Conservation (phyloP, 495 filamentous ascomycete species). For the Neurospora terricola region DNA sequence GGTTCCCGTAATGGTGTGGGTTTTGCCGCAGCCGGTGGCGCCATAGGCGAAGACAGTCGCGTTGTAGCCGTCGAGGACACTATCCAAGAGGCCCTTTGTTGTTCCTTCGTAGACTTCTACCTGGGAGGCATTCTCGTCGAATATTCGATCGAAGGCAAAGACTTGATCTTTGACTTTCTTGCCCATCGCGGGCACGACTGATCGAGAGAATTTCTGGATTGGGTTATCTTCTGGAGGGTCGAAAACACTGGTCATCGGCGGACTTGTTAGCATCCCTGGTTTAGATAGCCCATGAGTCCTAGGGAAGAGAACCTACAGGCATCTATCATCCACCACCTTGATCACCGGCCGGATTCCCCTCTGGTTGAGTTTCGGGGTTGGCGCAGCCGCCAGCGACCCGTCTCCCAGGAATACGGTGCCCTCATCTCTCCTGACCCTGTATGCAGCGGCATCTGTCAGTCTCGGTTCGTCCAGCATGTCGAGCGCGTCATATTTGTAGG, state of each 20-base stretch:
- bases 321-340: slow-evolving; percentile 92
- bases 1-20: slow-evolving; percentile 84
- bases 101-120: slow-evolving; percentile 94
- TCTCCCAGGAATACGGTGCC: slow-evolving; percentile 87
- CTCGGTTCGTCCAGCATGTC: background rate
- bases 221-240: slow-evolving; percentile 96
- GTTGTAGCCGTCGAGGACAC: slow-evolving; percentile 95
- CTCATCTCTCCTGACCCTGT: slow-evolving; percentile 66
- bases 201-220: slow-evolving; percentile 79
- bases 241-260: slow-evolving; percentile 60
- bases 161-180: slow-evolving; percentile 97
- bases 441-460: slow-evolving; percentile 20
- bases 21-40: slow-evolving; percentile 93
- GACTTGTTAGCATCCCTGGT: background rate
- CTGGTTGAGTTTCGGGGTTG: slow-evolving; percentile 71
- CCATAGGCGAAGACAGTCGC: slow-evolving; percentile 98
- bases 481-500: background rate
- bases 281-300: background rate
- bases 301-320: slow-evolving; percentile 58
- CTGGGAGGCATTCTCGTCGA: slow-evolving; percentile 91
- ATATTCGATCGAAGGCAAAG: slow-evolving; percentile 92
- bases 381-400: slow-evolving; percentile 77
- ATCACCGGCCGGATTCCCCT: slow-evolving; percentile 86
- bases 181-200: slow-evolving; percentile 63
- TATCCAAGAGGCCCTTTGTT: slow-evolving; percentile 80